Percentiles rank a stretch among this genome's conserved stretches.
These are phyloP conservation scores for Coemansia javaensis DNA, from an alignment of 192 early-diverging fungal genomes.

Conservation along the genomic window DNA sequence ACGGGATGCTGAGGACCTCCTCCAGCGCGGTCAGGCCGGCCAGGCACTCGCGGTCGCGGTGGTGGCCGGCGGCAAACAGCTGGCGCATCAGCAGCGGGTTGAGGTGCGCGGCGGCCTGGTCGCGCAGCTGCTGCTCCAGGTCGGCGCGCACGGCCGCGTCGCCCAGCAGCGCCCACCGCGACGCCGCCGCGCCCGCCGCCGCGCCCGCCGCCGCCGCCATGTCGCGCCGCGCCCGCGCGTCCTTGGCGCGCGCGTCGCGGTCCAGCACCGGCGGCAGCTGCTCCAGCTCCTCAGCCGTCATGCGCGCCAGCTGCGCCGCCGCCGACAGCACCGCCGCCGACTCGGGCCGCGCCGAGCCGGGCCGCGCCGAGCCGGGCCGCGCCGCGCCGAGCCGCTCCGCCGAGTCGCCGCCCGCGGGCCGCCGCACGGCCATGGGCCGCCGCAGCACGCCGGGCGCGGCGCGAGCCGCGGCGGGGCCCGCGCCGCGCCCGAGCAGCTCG, in stretches of 20 bases:
- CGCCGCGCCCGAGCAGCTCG: conserved; percentile 36
- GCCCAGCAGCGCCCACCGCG: conserved; percentile 44
- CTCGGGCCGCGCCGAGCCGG: conserved; percentile 8
- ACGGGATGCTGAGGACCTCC: conserved; percentile 55
- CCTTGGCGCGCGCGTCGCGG: conserved; percentile 63
- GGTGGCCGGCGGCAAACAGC: conserved; percentile 77
- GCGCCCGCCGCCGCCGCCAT: conserved; percentile 65
- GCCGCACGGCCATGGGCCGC: conserved; percentile 44
- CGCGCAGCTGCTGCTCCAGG: conserved; percentile 49
- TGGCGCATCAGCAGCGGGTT: conserved; percentile 53
- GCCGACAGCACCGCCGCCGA: conserved; percentile 12
- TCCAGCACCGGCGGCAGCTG: conserved; percentile 57
- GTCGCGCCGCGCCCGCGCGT: conserved; percentile 65
- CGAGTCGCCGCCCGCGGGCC: too few species aligned
- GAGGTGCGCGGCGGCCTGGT: conserved; percentile 61
- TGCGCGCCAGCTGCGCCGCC: conserved; percentile 26
- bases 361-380: conserved; percentile 30
- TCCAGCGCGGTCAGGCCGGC: conserved; percentile 63
- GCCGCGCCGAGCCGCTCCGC: conserved; percentile 3
- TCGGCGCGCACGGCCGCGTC: conserved; percentile 30
- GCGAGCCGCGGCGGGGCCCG: not conserved
- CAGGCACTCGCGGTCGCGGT: conserved; percentile 81
- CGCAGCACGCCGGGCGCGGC: conserved; percentile 36
- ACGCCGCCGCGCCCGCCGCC: conserved; percentile 61
- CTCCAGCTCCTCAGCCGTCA: conserved; percentile 47